A percentile compares a stretch with the other conserved stretches of the same genome.
Conservation (phyloP, 805 yeast genomes). For the Sugiyamaella marilandica region DNA sequence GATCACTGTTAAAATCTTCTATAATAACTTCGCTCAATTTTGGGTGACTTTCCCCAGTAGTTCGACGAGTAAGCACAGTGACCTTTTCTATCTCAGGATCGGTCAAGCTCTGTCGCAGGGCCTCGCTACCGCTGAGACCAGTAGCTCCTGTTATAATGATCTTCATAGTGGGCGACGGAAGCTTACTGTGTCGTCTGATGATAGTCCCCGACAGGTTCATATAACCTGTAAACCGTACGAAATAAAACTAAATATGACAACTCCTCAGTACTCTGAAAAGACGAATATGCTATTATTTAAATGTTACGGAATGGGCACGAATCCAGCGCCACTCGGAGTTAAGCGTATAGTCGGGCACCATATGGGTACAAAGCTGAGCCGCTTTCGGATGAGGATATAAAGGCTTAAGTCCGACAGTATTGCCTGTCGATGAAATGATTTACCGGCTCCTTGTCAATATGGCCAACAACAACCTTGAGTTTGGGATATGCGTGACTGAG, state of each 20-base stretch:
- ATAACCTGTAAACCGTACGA: background rate
- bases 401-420: slow-evolving; percentile 62
- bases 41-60: slow-evolving; percentile 5
- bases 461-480: slow-evolving; percentile 66
- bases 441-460: slow-evolving; percentile 50
- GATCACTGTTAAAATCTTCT: slow-evolving; percentile 3
- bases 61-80: slow-evolving; percentile 9
- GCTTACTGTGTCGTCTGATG: background rate
- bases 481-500: slow-evolving; percentile 68
- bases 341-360: too few species aligned
- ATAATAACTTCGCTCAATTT: slow-evolving; percentile 8
- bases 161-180: slow-evolving; percentile 1
- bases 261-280: background rate
- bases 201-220: background rate
- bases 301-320: background rate
- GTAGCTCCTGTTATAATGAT: slow-evolving; percentile 11
- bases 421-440: slow-evolving; percentile 66
- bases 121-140: slow-evolving; percentile 7
- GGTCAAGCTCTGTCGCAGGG: background rate
- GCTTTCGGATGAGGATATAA: background rate
- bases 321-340: too few species aligned
- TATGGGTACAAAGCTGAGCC: background rate
- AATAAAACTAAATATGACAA: background rate
- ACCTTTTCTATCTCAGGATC: slow-evolving; percentile 6
- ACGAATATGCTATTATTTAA: background rate